A percentile compares a stretch with the other conserved stretches of the same genome.
Evolutionary conservation across 768 basidiomycete genomes (phyloP).

Genomic region (Chalciporus piperatus): DNA sequence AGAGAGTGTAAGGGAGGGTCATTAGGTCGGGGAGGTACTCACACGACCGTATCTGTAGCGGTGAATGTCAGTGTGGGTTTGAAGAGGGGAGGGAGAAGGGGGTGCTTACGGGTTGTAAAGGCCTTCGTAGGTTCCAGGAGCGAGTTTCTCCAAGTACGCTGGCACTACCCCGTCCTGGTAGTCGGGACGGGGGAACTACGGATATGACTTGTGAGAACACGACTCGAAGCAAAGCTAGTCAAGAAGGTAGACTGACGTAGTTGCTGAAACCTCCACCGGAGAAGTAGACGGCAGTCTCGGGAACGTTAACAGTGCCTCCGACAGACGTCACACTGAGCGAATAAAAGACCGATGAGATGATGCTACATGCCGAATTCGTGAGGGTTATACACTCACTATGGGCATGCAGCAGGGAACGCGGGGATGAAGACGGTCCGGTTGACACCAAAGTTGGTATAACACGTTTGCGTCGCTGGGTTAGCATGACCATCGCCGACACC

Average conservation of each 20-base stretch:
- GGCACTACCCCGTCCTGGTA: constrained; percentile 51
- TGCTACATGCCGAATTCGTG: not conserved
- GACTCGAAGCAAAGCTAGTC: not conserved
- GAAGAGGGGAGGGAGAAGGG: not conserved
- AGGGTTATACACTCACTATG: constrained; percentile 39
- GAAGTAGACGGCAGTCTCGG: constrained; percentile 58
- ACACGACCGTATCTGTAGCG: constrained; percentile 52
- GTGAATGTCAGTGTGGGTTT: not conserved
- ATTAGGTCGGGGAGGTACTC: constrained; percentile 20
- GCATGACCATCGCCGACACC: constrained; percentile 67
- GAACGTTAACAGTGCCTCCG: constrained; percentile 59
- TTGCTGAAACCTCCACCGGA: constrained; percentile 77
- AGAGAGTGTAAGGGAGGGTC: no score
- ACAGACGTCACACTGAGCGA: constrained; percentile 64
- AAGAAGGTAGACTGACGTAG: constrained; percentile 40
- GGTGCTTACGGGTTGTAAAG: constrained; percentile 58
- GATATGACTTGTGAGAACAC: not conserved
- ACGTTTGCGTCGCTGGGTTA: constrained; percentile 50
- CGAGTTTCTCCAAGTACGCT: constrained; percentile 44
- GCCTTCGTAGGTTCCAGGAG: constrained; percentile 49
- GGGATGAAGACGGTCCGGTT: constrained; percentile 56
- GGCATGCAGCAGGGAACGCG: constrained; percentile 60
- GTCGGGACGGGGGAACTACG: constrained; percentile 49
- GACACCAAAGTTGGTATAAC: constrained; percentile 56
- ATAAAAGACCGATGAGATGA: not conserved